phyloP scores from a whole-genome alignment of 2,329 filamentous ascomycete genomes.

The Talaromyces pinophilus region DNA sequence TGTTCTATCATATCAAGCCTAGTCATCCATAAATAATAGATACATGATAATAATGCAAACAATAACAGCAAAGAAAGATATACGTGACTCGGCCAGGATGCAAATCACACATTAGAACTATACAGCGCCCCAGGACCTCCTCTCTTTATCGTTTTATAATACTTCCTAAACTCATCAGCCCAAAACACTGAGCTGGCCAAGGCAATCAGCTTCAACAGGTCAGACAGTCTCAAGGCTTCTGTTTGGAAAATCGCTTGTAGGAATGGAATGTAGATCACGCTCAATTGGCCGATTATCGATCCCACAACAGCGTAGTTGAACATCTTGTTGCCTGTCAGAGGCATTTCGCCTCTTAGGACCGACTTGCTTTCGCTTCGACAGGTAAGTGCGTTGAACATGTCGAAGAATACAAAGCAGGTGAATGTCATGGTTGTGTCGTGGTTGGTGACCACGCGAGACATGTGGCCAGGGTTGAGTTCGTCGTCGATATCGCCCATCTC shows the following conservation, averaged over 20 bases:
- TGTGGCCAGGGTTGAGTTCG: slow-evolving; percentile 39
- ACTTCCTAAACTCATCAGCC: slow-evolving; percentile 90
- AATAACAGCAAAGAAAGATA: background rate
- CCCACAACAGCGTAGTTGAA: slow-evolving; percentile 95
- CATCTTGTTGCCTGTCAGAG: slow-evolving; percentile 81
- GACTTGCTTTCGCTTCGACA: slow-evolving; percentile 92
- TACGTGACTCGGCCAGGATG: background rate
- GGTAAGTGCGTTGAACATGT: slow-evolving; percentile 98
- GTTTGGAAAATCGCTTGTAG: slow-evolving; percentile 96
- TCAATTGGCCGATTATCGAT: slow-evolving; percentile 78
- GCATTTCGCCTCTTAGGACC: slow-evolving; percentile 80
- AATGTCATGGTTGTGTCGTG: slow-evolving; percentile 99
- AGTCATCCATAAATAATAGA: slow-evolving; percentile 4
- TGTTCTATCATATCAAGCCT: slow-evolving; percentile 3
- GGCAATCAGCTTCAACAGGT: slow-evolving; percentile 70
- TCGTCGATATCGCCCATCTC: slow-evolving; percentile 77
- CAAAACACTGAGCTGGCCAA: slow-evolving; percentile 91
- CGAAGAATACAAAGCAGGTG: slow-evolving; percentile 97
- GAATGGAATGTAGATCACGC: slow-evolving; percentile 93
- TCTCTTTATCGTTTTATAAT: slow-evolving; percentile 41
- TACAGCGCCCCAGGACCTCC: slow-evolving; percentile 40
- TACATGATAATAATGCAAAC: slow-evolving; percentile 8
- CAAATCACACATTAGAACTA: slow-evolving; percentile 44
- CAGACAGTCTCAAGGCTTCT: slow-evolving; percentile 72
- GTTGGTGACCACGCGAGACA: slow-evolving; percentile 70